Conservation (phyloP, 768 basidiomycete genomes). For the Suillus americanus region DNA sequence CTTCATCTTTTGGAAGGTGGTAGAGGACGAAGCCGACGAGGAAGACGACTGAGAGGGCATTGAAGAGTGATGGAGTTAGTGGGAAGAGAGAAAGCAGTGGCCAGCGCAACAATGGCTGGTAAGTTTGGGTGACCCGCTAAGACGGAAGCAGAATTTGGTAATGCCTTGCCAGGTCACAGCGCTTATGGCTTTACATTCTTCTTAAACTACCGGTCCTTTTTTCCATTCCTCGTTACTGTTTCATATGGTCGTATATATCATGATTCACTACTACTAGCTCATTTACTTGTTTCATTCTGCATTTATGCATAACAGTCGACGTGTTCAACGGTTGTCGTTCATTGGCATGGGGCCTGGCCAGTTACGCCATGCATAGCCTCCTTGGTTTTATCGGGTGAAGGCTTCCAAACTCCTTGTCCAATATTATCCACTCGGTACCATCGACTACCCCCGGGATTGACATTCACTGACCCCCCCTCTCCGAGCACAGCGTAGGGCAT, state of each 20-base stretch:
- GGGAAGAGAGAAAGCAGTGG: slow-evolving; percentile 38
- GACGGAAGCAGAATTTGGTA: slow-evolving; percentile 35
- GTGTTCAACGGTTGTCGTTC: background rate
- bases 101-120: slow-evolving; percentile 43
- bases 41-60: slow-evolving; percentile 31
- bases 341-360: background rate
- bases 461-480: background rate
- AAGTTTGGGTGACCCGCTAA: slow-evolving; percentile 30
- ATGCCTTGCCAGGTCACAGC: slow-evolving; percentile 38
- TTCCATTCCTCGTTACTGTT: background rate
- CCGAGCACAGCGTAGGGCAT: background rate
- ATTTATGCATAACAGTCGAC: background rate
- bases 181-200: slow-evolving; percentile 23
- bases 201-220: slow-evolving; percentile 1
- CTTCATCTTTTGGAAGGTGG: slow-evolving; percentile 25
- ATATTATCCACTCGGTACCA: background rate
- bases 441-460: background rate
- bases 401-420: background rate
- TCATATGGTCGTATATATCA: background rate
- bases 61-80: slow-evolving; percentile 35
- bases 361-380: slow-evolving; percentile 8
- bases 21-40: slow-evolving; percentile 27
- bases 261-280: too few species aligned
- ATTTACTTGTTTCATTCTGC: background rate
- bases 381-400: slow-evolving; percentile 8